Base-by-base conservation (phyloP, 768 basidiomycete species). In the Pleurotus eryngii region DNA sequence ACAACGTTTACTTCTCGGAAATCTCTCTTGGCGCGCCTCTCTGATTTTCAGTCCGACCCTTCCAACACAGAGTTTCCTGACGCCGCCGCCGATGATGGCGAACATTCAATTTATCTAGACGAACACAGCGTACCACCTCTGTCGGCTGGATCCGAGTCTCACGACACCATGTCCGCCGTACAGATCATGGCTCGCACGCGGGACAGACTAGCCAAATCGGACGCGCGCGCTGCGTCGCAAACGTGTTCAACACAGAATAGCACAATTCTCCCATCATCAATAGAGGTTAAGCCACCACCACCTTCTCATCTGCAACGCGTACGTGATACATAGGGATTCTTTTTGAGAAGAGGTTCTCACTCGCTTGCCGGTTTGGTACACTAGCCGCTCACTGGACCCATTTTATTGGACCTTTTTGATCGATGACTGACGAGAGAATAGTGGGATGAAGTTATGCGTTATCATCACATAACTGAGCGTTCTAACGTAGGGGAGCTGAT, bases 21-120 rank as follows among this genome's bases (percentile, higher is more conserved):
- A n/a, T 64, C 67, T 20, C 61, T 72, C 51, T 61, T 69, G 4
- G 51, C 55, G 37, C 72, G 69, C 30, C 55, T 71, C 38, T 72
- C 70, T 22, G 65, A 69, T 45, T 56, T 63, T 9, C 18, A 14
- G 9, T 38, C 47, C 12, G 22, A 8, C 7, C 14, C 37, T 39
- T 18, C 18, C 24, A 37, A 49, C 22, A 49, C 30, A 12, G 3
- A 18, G 20, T n/a, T 26, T 45, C 20, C 37, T 17, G 48, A 38
- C 26, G 20, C 22, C 18, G 39, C 2, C 49, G 47, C 8, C 42
- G 43, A 59, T 58, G 35, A 11, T 15, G 27, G 39, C 11, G 38
- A 18, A 22, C 26, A 50, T 38, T 27, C 22, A 22, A 7, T 9
- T 35, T 35, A 35, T 35, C 30, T 35, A 35, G 30, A 35, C 54